Base-by-base conservation (phyloP, 495 filamentous ascomycete species). In the Hapsidospora chrysogenum region DNA sequence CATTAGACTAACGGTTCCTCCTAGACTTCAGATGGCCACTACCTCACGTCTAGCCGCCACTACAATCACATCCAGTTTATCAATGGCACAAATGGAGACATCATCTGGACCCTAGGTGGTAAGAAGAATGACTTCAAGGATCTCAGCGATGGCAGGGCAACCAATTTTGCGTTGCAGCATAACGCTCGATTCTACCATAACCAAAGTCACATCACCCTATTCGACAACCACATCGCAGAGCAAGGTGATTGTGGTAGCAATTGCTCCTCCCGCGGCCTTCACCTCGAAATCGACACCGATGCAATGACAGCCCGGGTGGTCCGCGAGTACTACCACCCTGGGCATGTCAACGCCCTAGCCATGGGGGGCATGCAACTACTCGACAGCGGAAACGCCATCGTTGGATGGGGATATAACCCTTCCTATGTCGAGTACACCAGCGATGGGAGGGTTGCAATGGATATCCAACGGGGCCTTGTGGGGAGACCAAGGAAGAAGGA, bases 91-190 rank as follows among this genome's bases (percentile, higher is more conserved):
- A 49, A 44, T 3, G 57, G 62, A 3, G 39, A 47, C 1, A 44
- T 63, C 7, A 41, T 57, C n/a, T 67, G 63, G 65, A 52, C 46
- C 1, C 45, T 66, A 0, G 61, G 58, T 19, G 64, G 55, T 4
- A 58, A 53, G 20, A 27, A 50, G 2, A 68, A 63, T 31, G 43
- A 55, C 7, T 74, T 71, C 37, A 36, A 35, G 10, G 60, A 67
- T 26, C 37, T 50, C 4, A 64, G 59, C 1, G 40, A 52, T 9
- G 62, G 58, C 1, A 21, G 37, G 9, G 63, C 59, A 4, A 65
- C 61, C 1, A 56, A 55, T 29, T 67, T 72, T 34, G 43, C 51
- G 23, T 71, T 61, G 61, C 68, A 73, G 44, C 68, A 70, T 40
- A 55, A 70, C 34, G 68, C 66, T 14, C 58, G 66, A 9, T 32